Base-by-base conservation (phyloP, 2,329 filamentous ascomycete genomes). In the Neopestalotiopsis clavispora region DNA sequence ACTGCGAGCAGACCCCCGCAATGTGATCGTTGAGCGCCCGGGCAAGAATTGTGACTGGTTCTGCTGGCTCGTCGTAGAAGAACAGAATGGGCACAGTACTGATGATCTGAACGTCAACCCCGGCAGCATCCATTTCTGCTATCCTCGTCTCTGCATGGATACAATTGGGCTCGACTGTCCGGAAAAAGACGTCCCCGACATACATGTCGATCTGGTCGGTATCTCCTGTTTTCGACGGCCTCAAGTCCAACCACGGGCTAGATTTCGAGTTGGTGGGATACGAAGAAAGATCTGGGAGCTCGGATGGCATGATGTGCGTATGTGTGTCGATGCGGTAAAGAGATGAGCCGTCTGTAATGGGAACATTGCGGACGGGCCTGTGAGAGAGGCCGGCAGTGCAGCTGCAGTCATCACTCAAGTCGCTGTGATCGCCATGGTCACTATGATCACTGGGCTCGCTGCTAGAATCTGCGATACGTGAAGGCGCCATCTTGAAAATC, bases 181-280 rank as follows among this genome's bases (percentile, higher is more conserved):
- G 74, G 71, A 80, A 80, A 73, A 80, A 80, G 45, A 67, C 66
- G 58, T 70, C 63, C 32, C 77, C 78, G 40, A 79, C 77, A 69
- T 76, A 79, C 78, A 80, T 80, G 72, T 80, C 78, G 56, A 80
- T 74, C 65, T 74, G 68, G 56, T 71, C 73, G 10, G 66, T 57
- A n/a, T 72, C 68, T 68, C 71, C 71, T 40, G 73, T 72, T 20
- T 70, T 57, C 38, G 72, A 68, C 1, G 74, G 74, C 30, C 71
- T 73, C 70, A 79, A 74, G 42, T 73, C 71, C 1, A 77, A 75
- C 78, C 75, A 79, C 45, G 74, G 71, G 70, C 76, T 83, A 72
- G 82, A 79, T 2, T 76, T 81, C 34, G 79, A 82, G 13, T 82
- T 83, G 73, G 82, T 80, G n/a, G 83, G 82, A 63, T 85, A 83